Percentiles rank a stretch among this genome's conserved stretches.
Conservation (phyloP, 345 rosid species). For the Nasturtium officinale region DNA sequence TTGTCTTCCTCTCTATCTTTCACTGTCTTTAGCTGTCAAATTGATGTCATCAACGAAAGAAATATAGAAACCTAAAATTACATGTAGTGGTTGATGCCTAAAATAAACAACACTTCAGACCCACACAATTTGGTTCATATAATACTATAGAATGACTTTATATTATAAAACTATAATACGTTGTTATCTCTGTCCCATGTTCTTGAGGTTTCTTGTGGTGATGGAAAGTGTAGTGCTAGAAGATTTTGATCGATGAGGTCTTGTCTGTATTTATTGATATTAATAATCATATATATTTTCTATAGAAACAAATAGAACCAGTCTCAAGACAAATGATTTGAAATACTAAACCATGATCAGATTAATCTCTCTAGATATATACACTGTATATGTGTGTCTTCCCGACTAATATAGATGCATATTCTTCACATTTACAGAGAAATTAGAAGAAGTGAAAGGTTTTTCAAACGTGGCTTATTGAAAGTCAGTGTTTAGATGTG, state of each 20-base stretch:
- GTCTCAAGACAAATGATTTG: slow-evolving; percentile 17
- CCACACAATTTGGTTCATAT: slow-evolving; percentile 23
- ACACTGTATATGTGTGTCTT: slow-evolving; percentile 12
- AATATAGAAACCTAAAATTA: slow-evolving; percentile 29
- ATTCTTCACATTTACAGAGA: slow-evolving; percentile 5
- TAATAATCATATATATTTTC: neutral
- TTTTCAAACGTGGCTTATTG: slow-evolving; percentile 36
- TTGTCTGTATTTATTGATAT: slow-evolving; percentile 9
- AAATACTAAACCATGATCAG: slow-evolving; percentile 16
- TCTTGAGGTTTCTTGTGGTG: slow-evolving; percentile 26
- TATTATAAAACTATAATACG: neutral
- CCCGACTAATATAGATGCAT: neutral
- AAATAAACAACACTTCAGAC: slow-evolving; percentile 22
- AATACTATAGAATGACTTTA: slow-evolving; percentile 25
- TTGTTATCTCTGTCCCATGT: slow-evolving; percentile 12
- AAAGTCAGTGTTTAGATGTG: slow-evolving; percentile 78
- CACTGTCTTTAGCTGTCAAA: slow-evolving; percentile 39
- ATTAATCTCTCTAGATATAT: too few relatives aligned
- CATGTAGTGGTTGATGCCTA: slow-evolving; percentile 37
- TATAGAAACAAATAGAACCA: neutral
- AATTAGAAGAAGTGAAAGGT: neutral
- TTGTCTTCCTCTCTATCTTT: slow-evolving; percentile 21
- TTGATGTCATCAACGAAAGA: slow-evolving; percentile 30
- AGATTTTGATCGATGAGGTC: slow-evolving; percentile 34
- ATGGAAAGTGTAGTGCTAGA: slow-evolving; percentile 45